Conservation (phyloP, 768 basidiomycete genomes). For the Daedaleopsis sinensis region DNA sequence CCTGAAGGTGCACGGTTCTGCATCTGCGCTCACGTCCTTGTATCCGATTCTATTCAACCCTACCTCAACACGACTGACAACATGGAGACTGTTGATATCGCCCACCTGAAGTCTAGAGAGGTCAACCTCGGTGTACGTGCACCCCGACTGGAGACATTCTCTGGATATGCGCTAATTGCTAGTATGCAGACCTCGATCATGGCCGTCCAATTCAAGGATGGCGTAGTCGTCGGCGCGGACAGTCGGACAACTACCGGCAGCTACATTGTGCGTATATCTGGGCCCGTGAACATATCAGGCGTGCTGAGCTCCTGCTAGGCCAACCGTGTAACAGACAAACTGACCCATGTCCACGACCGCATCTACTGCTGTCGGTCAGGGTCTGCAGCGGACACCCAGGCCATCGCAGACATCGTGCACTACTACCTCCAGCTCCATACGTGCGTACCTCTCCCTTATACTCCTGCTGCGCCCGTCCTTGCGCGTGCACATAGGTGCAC, state of each 20-base stretch:
- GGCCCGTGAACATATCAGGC: no score
- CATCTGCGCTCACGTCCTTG: slow-evolving; percentile 31
- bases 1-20: slow-evolving; percentile 10
- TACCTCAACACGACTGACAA: slow-evolving; percentile 47
- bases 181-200: slow-evolving; percentile 89
- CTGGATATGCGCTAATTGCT: not conserved
- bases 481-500: not conserved
- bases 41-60: slow-evolving; percentile 25
- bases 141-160: not conserved
- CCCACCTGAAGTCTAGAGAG: slow-evolving; percentile 90
- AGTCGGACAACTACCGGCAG: slow-evolving; percentile 95
- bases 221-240: slow-evolving; percentile 97
- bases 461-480: not conserved
- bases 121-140: slow-evolving; percentile 93
- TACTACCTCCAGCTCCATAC: slow-evolving; percentile 77
- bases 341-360: slow-evolving; percentile 94
- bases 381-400: slow-evolving; percentile 97
- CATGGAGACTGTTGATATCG: slow-evolving; percentile 62
- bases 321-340: slow-evolving; percentile 98
- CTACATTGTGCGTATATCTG: slow-evolving; percentile 74
- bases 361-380: slow-evolving; percentile 99
- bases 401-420: slow-evolving; percentile 90
- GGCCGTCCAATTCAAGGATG: slow-evolving; percentile 95
- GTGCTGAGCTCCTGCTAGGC: slow-evolving; percentile 53
- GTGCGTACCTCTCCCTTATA: slow-evolving; percentile 40